Conservation (phyloP, 108 stramenopile genomes). For the Cyclotella cryptica region DNA sequence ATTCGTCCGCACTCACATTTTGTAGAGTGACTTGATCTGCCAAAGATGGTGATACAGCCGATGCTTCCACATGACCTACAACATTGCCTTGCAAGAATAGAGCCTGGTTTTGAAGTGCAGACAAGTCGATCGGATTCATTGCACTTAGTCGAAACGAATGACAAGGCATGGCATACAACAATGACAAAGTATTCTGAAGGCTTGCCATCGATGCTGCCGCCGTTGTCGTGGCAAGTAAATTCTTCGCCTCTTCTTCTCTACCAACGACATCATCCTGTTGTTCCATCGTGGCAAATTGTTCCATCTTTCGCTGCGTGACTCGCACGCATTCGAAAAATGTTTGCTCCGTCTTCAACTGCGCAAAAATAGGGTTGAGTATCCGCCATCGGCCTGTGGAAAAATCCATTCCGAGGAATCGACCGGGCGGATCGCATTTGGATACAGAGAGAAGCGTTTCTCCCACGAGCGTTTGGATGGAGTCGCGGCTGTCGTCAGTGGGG, state of each 20-base stretch:
- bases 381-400: constrained; percentile 43
- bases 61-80: not conserved
- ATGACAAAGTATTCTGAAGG: not conserved
- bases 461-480: constrained; percentile 28
- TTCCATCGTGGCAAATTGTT: not conserved
- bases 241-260: not conserved
- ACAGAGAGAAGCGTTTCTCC: constrained; percentile 22
- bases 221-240: not conserved
- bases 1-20: not conserved
- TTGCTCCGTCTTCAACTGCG: constrained; percentile 38
- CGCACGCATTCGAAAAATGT: constrained; percentile 47
- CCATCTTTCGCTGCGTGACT: constrained; percentile 4
- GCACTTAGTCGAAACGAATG: not conserved
- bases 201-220: not conserved
- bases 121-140: not conserved
- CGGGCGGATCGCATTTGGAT: constrained; percentile 36
- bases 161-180: not conserved
- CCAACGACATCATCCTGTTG: not conserved
- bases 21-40: too few species aligned
- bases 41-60: not conserved
- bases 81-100: not conserved
- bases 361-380: constrained; percentile 30
- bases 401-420: constrained; percentile 48
- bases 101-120: not conserved
- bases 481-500: not conserved